Evolutionary conservation across 169 alveolate species (phyloP).

Genomic region (Eimeria maxima): DNA sequence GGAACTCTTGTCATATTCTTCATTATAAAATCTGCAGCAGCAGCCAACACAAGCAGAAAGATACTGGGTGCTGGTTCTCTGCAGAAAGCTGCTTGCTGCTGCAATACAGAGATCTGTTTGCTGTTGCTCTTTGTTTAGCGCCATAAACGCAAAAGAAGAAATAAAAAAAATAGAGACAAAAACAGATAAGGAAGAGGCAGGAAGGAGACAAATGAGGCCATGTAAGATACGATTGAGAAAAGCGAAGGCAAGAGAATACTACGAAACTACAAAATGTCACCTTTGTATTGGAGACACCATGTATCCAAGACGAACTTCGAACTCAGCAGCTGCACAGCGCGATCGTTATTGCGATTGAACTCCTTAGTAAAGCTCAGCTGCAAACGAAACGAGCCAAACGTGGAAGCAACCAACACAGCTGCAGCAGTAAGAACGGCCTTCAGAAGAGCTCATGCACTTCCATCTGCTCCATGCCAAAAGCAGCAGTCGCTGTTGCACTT

Average conservation of each 20-base stretch:
- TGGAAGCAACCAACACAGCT: neutral
- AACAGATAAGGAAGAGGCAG: too few relatives aligned
- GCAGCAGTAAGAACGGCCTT: neutral
- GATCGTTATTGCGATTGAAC: neutral
- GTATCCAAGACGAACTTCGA: constrained; percentile 70
- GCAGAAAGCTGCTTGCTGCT: neutral
- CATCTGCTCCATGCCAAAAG: neutral
- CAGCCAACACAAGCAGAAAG: too few relatives aligned
- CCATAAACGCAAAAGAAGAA: too few relatives aligned
- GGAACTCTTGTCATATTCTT: neutral
- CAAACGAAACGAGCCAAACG: too few relatives aligned
- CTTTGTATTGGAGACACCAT: constrained; percentile 71
- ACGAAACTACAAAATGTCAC: constrained; percentile 31
- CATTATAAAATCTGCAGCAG: constrained; percentile 39
- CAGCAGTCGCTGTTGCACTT: neutral
- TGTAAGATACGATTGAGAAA: neutral
- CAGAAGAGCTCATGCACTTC: neutral
- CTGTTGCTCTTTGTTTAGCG: too few relatives aligned
- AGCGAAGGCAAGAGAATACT: neutral
- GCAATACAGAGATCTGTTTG: neutral
- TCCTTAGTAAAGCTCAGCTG: neutral
- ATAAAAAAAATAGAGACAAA: too few relatives aligned
- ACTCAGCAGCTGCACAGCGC: constrained; percentile 48
- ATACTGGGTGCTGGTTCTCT: neutral
- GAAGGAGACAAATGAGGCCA: neutral